A percentile compares a stretch with the other conserved stretches of the same genome.
These are phyloP conservation scores for Chrysochromulina parva DNA, from an alignment of 78 protist species.

Conservation along the genomic window DNA sequence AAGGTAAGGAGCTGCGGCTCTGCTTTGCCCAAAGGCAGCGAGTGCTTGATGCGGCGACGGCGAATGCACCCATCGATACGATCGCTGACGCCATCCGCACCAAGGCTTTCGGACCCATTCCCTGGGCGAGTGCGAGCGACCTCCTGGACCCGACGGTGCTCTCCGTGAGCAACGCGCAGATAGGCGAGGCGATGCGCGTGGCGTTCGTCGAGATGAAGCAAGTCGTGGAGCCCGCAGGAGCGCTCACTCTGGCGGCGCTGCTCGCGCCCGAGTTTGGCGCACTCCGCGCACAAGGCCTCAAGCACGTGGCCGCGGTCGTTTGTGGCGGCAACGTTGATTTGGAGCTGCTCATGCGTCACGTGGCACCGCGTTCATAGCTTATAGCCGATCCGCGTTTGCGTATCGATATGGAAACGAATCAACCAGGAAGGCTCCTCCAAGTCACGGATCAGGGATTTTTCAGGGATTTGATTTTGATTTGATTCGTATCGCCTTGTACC, in stretches of 20 bases:
- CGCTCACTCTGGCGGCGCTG: constrained; percentile 69
- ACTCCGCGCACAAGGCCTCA: background rate
- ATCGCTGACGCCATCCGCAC: constrained; percentile 81
- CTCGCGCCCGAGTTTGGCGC: background rate
- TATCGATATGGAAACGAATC: no score
- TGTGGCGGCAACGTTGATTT: constrained; percentile 71
- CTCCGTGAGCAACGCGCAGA: constrained; percentile 64
- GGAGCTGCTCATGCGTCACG: background rate
- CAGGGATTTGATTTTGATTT: no score
- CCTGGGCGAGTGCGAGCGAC: constrained; percentile 20
- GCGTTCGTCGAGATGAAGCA: constrained; percentile 70
- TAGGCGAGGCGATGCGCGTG: constrained; percentile 66
- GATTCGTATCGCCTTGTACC: no score
- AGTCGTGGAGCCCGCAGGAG: constrained; percentile 80
- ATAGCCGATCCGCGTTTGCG: no score
- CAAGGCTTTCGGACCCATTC: constrained; percentile 38
- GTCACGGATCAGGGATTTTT: no score
- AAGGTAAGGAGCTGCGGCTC: constrained; percentile 24
- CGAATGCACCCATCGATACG: constrained; percentile 55
- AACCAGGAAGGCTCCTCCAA: no score
- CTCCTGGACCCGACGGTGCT: constrained; percentile 24
- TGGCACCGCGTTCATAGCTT: no score
- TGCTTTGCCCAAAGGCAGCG: constrained; percentile 55
- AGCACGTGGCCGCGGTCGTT: constrained; percentile 45
- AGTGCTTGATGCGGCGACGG: constrained; percentile 21